Evolutionary conservation across 352 stramenopile genomes (phyloP), one percentile per base, ranked within the genome.

Genomic region (Pythium aphanidermatum): DNA sequence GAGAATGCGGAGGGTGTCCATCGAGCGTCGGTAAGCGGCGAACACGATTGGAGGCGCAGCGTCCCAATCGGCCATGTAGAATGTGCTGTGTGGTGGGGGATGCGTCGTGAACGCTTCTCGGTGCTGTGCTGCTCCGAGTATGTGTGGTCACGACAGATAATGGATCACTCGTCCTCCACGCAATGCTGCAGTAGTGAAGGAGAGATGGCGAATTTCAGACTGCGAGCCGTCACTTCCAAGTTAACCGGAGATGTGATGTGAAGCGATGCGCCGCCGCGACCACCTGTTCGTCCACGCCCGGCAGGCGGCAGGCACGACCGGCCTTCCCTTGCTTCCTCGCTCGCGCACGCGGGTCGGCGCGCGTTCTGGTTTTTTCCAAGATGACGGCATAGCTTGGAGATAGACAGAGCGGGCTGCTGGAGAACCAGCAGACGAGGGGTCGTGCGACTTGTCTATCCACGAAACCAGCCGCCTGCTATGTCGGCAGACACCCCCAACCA

Each of bases 401-500:
- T 31, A 44, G 46, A 29, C 46, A 46, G 46, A 54, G 11, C 32
- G 33, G 7, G 21, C 24, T n/a, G n/a, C n/a, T 27, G 13, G 30
- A 34, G 37, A 49, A 49, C 42, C 37, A 56, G 48, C 48, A 56
- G 49, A 57, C 49, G 49, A 57, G 49, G 49, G 32, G 49, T 51
- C 40, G 49, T 51, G 49, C 49, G 49, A 57, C 49, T 57, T 57
- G 49, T 57, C 49, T 57, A 57, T 45, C 39, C 36, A 20, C 25
- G 40, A 57, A 51, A 50, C 49, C 49, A 57, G 42, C 40, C 40
- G 49, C 49, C 33, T 30, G 11, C 27, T 27, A 29, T 27, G 28
- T 29, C 21, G 44, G 31, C 28, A 20, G 46, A 36, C 39, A 32
- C 39, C 8, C 19, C 31, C 23, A 46, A 25, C 28, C 35, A 28